Conservation (phyloP, 352 stramenopile species). For the Phytopythium delawarense region DNA sequence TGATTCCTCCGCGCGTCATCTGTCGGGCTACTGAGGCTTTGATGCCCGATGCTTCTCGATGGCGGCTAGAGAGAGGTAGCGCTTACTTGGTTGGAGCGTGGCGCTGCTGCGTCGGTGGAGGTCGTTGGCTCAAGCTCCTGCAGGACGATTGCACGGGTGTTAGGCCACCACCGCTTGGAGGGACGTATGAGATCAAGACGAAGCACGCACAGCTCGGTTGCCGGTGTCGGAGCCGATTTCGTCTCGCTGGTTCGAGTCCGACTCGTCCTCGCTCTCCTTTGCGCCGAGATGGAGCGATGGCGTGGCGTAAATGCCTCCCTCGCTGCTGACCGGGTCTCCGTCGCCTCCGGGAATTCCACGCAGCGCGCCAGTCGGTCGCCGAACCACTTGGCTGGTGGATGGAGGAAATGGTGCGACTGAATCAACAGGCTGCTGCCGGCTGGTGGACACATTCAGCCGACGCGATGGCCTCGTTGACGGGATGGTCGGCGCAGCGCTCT, state of each 20-base stretch:
- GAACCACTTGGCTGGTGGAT: not conserved
- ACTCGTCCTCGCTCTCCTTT: not conserved
- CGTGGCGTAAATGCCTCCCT: not conserved
- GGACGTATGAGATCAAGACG: not conserved
- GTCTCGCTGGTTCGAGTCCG: not conserved
- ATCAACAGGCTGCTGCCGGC: not conserved
- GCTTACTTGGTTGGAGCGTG: not conserved
- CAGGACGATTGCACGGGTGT: too few relatives aligned
- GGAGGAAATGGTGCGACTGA: not conserved
- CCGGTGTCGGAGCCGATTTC: not conserved
- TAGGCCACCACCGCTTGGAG: not conserved
- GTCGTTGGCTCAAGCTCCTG: too few relatives aligned
- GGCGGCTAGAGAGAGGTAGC: not conserved
- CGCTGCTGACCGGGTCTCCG: not conserved
- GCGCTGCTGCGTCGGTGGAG: not conserved
- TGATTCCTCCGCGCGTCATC: not conserved
- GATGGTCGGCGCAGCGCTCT: constrained; percentile 3
- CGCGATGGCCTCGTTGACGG: not conserved
- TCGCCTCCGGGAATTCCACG: not conserved
- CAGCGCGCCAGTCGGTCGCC: not conserved
- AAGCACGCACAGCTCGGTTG: not conserved
- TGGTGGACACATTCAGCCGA: not conserved
- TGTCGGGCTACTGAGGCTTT: not conserved
- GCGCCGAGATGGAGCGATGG: not conserved
- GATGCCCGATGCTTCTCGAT: too few relatives aligned